Conservation (phyloP, 306 rosid genomes). For the Herpetospermum pedunculosum region DNA sequence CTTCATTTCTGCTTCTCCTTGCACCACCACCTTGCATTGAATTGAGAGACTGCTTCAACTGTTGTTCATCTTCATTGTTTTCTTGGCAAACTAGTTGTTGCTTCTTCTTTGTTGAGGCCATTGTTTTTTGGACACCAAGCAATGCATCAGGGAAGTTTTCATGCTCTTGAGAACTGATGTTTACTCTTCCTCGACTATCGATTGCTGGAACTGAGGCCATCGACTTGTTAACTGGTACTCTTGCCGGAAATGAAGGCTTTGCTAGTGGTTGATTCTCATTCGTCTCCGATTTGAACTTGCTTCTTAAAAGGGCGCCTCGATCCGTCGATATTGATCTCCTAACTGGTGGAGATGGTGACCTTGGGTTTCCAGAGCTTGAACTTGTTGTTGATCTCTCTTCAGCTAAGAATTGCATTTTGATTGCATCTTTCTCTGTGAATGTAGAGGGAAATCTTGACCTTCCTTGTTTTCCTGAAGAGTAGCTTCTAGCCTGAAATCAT, state of each 20-base stretch:
- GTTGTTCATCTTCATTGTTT: conserved; percentile 47
- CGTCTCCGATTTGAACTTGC: conserved; percentile 43
- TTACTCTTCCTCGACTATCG: conserved; percentile 13
- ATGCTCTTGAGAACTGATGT: conserved; percentile 37
- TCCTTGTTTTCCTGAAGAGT: conserved; percentile 84
- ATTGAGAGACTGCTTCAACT: conserved; percentile 44
- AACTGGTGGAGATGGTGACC: conserved; percentile 81
- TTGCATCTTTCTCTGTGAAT: conserved; percentile 45
- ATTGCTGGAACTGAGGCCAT: conserved; percentile 23
- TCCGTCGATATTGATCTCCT: conserved; percentile 85
- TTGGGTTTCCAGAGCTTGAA: conserved; percentile 36
- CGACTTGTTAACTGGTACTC: conserved; percentile 55
- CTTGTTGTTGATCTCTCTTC: conserved; percentile 41
- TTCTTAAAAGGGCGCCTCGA: conserved; percentile 55
- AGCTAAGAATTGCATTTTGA: conserved; percentile 35
- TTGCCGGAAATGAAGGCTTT: conserved; percentile 45
- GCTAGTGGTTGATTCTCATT: conserved; percentile 43
- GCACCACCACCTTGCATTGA: conserved; percentile 48
- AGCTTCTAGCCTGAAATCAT: conserved; percentile 56
- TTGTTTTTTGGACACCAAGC: conserved; percentile 34
- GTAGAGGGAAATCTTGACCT: conserved; percentile 66
- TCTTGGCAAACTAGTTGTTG: conserved; percentile 42
- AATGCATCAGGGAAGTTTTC: conserved; percentile 33
- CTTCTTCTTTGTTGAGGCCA: conserved; percentile 25
- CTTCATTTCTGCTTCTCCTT: conserved; percentile 48